Percentiles rank a stretch among this genome's conserved stretches.
Conservation (phyloP, 345 rosid genomes). For the Microcos paniculata region DNA sequence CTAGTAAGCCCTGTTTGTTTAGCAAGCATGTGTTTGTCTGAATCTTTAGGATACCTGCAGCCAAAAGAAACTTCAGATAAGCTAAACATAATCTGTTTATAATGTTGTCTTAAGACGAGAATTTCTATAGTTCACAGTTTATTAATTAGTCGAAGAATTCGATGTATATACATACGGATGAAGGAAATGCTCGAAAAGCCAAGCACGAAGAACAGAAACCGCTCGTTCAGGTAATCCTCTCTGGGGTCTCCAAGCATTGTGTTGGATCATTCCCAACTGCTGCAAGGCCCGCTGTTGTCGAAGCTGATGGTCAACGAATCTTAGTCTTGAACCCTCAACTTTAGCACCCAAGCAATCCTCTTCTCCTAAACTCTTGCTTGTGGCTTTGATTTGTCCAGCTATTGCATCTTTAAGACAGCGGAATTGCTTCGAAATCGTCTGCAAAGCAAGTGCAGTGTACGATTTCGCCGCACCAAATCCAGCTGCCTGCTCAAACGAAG, state of each 20-base stretch:
- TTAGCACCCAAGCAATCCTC: conserved; percentile 47
- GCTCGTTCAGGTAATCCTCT: conserved; percentile 84
- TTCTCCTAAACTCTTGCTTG: conserved; percentile 60
- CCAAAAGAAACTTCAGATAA: not conserved
- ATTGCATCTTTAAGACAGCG: conserved; percentile 68
- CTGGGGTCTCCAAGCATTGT: conserved; percentile 77
- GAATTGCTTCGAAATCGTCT: conserved; percentile 75
- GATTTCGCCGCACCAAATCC: conserved; percentile 63
- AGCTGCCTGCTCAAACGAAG: conserved; percentile 65
- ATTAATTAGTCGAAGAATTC: not conserved
- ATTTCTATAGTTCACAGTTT: not conserved
- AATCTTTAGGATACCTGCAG: conserved; percentile 75
- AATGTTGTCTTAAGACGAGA: not conserved
- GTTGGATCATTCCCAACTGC: conserved; percentile 55
- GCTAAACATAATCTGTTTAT: not conserved
- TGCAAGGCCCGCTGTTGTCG: conserved; percentile 55
- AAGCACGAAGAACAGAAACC: conserved; percentile 70
- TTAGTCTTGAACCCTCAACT: conserved; percentile 45
- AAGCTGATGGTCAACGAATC: conserved; percentile 50
- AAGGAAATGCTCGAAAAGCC: conserved; percentile 90
- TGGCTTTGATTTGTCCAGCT: conserved; percentile 48
- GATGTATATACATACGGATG: conserved; percentile 57
- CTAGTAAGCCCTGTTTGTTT: conserved; percentile 83
- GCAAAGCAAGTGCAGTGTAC: conserved; percentile 63
- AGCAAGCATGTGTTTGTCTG: conserved; percentile 76